Percentiles rank a stretch among this genome's conserved stretches.
phyloP scores from a whole-genome alignment of 352 stramenopile genomes.

The Pilasporangium apinafurcum region DNA sequence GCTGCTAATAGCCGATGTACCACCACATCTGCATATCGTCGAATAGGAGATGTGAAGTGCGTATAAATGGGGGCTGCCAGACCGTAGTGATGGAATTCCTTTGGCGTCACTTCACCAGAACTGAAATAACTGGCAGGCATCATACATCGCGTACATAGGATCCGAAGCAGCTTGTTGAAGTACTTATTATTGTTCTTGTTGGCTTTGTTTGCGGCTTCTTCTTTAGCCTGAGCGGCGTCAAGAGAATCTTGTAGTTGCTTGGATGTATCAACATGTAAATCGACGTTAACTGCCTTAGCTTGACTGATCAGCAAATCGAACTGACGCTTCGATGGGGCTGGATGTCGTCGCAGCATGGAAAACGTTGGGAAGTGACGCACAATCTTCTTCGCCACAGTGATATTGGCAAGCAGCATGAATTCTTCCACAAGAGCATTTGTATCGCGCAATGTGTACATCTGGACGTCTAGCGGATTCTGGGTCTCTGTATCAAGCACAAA shows the following conservation, averaged over 20 bases:
- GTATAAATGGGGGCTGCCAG: constrained; percentile 98
- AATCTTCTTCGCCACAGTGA: constrained; percentile 96
- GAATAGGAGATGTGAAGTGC: constrained; percentile 99
- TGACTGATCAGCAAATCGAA: constrained; percentile 87
- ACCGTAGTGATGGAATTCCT: constrained; percentile 98
- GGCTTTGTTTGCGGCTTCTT: constrained; percentile 8
- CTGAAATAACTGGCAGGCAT: constrained; percentile 98
- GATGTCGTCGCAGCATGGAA: constrained; percentile 93
- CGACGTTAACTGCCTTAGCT: constrained; percentile 75
- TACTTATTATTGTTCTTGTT: constrained; percentile 85
- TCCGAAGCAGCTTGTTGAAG: constrained; percentile 98
- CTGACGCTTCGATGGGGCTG: constrained; percentile 91
- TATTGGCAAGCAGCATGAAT: constrained; percentile 99
- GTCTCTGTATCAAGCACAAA: constrained; percentile 99
- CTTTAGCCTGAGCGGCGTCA: constrained; percentile 71
- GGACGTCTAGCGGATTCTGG: constrained; percentile 97
- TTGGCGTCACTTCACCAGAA: constrained; percentile 92
- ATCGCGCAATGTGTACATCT: constrained; percentile 94
- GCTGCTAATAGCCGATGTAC: constrained; percentile 97
- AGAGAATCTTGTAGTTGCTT: constrained; percentile 74
- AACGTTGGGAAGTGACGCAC: constrained; percentile 93
- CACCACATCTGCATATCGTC: constrained; percentile 96
- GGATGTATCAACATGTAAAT: constrained; percentile 71
- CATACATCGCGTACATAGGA: constrained; percentile 97
- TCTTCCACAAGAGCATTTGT: constrained; percentile 98